Percentiles rank a stretch among this genome's conserved stretches.
phyloP scores from a whole-genome alignment of 495 filamentous ascomycete species.

The Daldinia childiae region DNA sequence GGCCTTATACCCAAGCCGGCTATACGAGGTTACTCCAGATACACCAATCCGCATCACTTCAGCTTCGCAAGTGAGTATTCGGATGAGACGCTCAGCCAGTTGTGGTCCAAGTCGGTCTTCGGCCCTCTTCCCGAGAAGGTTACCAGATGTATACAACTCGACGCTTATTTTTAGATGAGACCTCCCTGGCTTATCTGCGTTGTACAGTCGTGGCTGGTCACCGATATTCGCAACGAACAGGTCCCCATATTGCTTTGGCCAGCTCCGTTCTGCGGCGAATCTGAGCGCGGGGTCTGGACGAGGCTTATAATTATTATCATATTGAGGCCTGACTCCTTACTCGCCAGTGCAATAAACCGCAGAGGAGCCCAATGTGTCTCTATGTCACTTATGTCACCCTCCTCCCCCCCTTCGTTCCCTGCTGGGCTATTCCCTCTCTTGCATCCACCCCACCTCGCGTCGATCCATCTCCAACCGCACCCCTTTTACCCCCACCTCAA shows the following conservation, averaged over 20 bases:
- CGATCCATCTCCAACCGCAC: constrained; percentile 40
- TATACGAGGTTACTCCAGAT: constrained; percentile 27
- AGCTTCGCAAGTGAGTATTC: constrained; percentile 12
- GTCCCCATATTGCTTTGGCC: constrained; percentile 30
- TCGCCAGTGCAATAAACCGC: constrained; percentile 35
- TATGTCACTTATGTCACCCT: constrained; percentile 20
- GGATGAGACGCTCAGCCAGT: constrained; percentile 9
- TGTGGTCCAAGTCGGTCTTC: constrained; percentile 18
- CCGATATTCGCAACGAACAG: constrained; percentile 41
- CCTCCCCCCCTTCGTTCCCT: neutral
- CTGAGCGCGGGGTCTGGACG: constrained; percentile 42
- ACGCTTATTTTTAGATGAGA: constrained; percentile 20
- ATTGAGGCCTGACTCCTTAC: constrained; percentile 41
- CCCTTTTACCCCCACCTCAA: constrained; percentile 35
- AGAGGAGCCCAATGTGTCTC: constrained; percentile 38
- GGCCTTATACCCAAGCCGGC: constrained; percentile 1
- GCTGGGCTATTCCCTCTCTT: constrained; percentile 7
- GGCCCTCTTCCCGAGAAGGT: constrained; percentile 16
- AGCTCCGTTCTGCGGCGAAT: constrained; percentile 43
- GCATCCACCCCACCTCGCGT: constrained; percentile 39
- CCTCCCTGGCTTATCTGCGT: constrained; percentile 31
- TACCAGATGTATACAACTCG: constrained; percentile 29
- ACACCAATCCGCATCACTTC: constrained; percentile 8
- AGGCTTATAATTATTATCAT: constrained; percentile 44
- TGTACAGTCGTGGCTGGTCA: constrained; percentile 37